phyloP scores from a whole-genome alignment of 306 rosid genomes.

The Lathyrus sativus region DNA sequence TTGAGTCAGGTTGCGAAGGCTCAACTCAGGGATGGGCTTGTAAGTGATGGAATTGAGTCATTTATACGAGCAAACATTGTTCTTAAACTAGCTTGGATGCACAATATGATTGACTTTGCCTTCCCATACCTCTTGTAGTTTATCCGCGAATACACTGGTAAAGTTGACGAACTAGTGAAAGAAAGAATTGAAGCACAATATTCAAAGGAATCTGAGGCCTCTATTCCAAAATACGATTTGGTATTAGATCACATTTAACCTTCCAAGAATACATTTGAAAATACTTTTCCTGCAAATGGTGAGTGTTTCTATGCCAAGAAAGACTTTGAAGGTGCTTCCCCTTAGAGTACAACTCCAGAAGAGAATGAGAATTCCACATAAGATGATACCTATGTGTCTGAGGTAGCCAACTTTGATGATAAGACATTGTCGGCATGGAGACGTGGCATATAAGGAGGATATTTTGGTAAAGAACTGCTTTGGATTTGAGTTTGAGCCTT shows the following conservation, averaged over 20 bases:
- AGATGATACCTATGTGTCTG: slow-evolving; percentile 55
- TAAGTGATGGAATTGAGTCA: slow-evolving; percentile 96
- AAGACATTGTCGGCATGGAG: slow-evolving; percentile 75
- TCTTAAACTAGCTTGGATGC: slow-evolving; percentile 96
- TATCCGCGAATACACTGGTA: slow-evolving; percentile 94
- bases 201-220: slow-evolving; percentile 37
- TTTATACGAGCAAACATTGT: slow-evolving; percentile 84
- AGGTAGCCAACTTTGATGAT: slow-evolving; percentile 48
- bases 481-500: slow-evolving; percentile 70
- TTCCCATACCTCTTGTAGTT: slow-evolving; percentile 97
- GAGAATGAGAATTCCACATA: slow-evolving; percentile 61
- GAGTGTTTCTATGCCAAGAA: background rate
- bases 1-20: slow-evolving; percentile 99
- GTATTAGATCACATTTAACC: slow-evolving; percentile 42
- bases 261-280: background rate
- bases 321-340: slow-evolving; percentile 42
- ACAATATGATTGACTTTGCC: slow-evolving; percentile 93
- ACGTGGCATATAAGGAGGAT: slow-evolving; percentile 99
- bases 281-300: background rate
- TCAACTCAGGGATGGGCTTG: slow-evolving; percentile 93
- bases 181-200: slow-evolving; percentile 79
- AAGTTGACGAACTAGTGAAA: slow-evolving; percentile 94
- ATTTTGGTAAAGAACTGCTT: slow-evolving; percentile 51
- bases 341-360: slow-evolving; percentile 51
- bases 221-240: slow-evolving; percentile 44